Evolutionary conservation across 495 filamentous ascomycete species (phyloP), one percentile per base, ranked within the genome.

Genomic region (Patellaria atrata): DNA sequence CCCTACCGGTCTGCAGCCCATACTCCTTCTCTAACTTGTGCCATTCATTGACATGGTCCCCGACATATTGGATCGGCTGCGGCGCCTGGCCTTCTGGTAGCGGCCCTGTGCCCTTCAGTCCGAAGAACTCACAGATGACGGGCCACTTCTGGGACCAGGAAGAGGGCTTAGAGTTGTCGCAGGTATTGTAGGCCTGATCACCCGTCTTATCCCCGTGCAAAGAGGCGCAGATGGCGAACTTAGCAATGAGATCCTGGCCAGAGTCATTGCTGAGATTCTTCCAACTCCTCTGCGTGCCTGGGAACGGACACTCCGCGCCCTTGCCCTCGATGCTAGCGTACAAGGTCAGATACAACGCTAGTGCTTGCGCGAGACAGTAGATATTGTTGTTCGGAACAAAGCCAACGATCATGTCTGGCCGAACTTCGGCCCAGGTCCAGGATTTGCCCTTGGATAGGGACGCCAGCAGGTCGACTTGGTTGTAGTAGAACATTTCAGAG

Each of bases 401-500:
- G 11, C 52, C 52, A 13, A 55, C 48, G 13, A 55, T 46, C n/a
- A 53, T 45, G 29, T 55, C 52, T 6, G 52, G 52, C 6, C 50
- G 43, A 1, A 55, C 40, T 28, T 55, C 52, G 21, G 44, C 50
- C 49, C 49, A 55, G 11, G 42, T 48, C 52, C 52, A 55, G 5
- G 33, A 29, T 33, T 53, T 57, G 22, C 44, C 51, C 30, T 48
- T 50, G 3, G 46, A 39, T 12, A 50, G 47, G 5, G 36, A 34
- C 15, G 44, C 40, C 7, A 59, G 41, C 20, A 40, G 45, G 41
- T 55, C 51, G 22, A 48, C 37, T 39, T 56, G 53, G 27, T 52
- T 43, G 43, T 60, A 49, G 43, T 57, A 60, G 48, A 60, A 60
- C 16, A 56, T 56, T 32, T 57, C 41, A 18, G 44, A 50, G 14